Evolutionary conservation across 768 basidiomycete genomes (phyloP).

Genomic region (Lentinula detonsa): DNA sequence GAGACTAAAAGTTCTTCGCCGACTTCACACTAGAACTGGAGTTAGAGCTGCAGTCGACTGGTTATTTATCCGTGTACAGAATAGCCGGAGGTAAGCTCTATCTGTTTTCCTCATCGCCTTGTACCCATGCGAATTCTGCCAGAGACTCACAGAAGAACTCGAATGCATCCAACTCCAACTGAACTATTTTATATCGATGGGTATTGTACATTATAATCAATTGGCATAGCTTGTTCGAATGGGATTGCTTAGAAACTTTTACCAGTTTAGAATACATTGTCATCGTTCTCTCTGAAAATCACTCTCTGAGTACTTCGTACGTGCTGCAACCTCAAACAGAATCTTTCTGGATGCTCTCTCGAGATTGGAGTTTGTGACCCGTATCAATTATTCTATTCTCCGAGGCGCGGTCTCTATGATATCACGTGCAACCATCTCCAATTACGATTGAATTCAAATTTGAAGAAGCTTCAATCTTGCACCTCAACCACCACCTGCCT

Average conservation of each 20-base stretch:
- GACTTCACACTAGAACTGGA: slow-evolving; percentile 55
- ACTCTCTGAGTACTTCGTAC: too few relatives aligned
- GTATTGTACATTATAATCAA: background rate
- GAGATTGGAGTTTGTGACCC: too few relatives aligned
- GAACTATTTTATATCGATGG: background rate
- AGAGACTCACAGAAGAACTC: slow-evolving; percentile 1
- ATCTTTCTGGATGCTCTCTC: too few relatives aligned
- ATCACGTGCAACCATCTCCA: background rate
- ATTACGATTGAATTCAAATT: background rate
- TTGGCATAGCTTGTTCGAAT: background rate
- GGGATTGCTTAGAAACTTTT: too few relatives aligned
- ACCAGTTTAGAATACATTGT: too few relatives aligned
- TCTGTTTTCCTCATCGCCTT: background rate
- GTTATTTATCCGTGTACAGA: slow-evolving; percentile 91
- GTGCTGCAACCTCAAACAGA: too few relatives aligned
- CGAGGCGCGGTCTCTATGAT: background rate
- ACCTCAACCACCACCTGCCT: background rate
- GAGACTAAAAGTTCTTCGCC: background rate
- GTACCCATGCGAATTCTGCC: background rate
- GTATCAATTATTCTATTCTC: background rate
- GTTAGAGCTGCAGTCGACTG: slow-evolving; percentile 89
- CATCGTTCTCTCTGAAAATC: too few relatives aligned
- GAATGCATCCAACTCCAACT: background rate
- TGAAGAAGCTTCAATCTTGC: background rate
- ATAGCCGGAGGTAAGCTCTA: slow-evolving; percentile 58